Evolutionary conservation across 495 filamentous ascomycete species (phyloP), one percentile per base, ranked within the genome.

Genomic region (Daldinia caldariorum): DNA sequence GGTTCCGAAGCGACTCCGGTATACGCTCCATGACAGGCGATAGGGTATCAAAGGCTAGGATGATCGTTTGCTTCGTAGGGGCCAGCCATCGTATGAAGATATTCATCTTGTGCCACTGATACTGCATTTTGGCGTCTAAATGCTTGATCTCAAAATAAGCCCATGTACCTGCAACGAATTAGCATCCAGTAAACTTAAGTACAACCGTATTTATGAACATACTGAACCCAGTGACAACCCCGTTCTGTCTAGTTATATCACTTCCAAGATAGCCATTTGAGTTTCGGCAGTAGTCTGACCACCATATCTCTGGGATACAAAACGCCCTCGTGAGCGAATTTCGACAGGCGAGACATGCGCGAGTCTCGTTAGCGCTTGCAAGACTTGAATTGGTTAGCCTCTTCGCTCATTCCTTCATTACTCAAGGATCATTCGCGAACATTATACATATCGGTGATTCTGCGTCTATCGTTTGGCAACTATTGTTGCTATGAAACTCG

Each of bases 11-110:
- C 43, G 43, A 47, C 22, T 47, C 43, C 3, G 43, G 18, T 47
- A 47, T 47, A 16, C 43, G 43, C 18, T 47, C 43, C 51, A 4
- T 26, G 31, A 79, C 12, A n/a, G 32, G 51, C 5, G 41, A 41
- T 29, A 50, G 62, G 1, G 73, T 75, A 58, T 82, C 80, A 54
- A 83, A 81, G 18, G 78, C 29, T 3, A 83, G 50, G 10, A 83
- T 49, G 1, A 71, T 65, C 0, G 78, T 81, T 41, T 76, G 76
- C 5, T 70, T 66, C 4, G 63, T 68, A 5, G 57, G 16, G 3
- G 22, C 37, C 12, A 68, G 8, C 80, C 78, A 82, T 35, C 73
- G 55, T 16, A 75, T 72, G 35, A 77, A 81, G 22, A 77, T 41
- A 43, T 80, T 82, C 18, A 79, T 49, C 58, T 78, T 79, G 38